Conservation (phyloP, 441 rosid species). For the Populus hybrid region DNA sequence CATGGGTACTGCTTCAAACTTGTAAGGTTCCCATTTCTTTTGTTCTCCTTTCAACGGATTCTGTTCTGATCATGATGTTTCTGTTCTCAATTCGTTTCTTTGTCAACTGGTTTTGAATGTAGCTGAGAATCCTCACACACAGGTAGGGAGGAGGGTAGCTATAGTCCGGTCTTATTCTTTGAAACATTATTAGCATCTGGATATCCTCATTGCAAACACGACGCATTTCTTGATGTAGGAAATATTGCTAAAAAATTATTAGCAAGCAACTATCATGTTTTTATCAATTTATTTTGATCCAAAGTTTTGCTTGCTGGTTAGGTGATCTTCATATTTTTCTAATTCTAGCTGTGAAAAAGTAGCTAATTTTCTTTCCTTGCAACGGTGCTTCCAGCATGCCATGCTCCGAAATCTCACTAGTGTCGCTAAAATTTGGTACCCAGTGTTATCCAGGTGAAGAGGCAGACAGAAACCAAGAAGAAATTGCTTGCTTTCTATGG, state of each 20-base stretch:
- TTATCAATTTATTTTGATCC: not conserved
- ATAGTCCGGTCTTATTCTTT: not conserved
- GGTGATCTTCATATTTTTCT: not conserved
- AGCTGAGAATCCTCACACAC: not conserved
- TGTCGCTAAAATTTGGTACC: not conserved
- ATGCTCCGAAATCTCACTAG: not conserved
- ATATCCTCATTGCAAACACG: not conserved
- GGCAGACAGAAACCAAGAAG: not conserved
- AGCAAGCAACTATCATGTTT: not conserved
- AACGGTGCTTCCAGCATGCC: not conserved
- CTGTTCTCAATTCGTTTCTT: not conserved
- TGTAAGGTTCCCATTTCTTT: not conserved
- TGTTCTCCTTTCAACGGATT: not conserved
- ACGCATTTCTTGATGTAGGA: not conserved
- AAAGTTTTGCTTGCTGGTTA: not conserved
- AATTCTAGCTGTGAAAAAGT: not conserved
- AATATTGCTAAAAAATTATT: no score
- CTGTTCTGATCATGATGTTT: not conserved
- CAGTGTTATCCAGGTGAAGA: not conserved
- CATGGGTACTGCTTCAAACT: not conserved
- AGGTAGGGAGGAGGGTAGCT: not conserved
- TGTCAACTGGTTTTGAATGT: not conserved
- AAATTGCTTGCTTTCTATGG: not conserved
- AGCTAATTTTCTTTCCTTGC: not conserved
- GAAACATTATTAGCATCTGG: not conserved